Evolutionary conservation across 2,329 filamentous ascomycete genomes (phyloP).

Genomic region (Akanthomyces dipterigenus): DNA sequence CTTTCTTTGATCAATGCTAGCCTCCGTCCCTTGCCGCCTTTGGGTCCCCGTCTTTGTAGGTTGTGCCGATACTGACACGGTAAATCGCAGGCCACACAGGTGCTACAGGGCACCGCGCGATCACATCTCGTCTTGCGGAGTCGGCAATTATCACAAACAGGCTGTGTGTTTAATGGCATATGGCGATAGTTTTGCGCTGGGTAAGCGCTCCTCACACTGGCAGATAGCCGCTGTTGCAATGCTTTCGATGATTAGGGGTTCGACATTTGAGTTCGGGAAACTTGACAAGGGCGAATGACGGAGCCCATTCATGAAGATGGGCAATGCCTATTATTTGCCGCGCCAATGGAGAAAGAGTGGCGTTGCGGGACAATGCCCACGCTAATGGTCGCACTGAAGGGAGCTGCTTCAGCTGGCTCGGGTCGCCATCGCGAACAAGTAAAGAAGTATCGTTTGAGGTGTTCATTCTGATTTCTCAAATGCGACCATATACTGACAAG

Average conservation of each 20-base stretch:
- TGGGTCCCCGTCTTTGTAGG: constrained; percentile 23
- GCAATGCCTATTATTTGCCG: background rate
- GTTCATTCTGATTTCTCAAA: too few species aligned
- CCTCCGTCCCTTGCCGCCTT: constrained; percentile 23
- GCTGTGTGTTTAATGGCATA: constrained; percentile 4
- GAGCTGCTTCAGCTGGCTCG: background rate
- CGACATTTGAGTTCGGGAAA: background rate
- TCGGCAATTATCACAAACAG: constrained; percentile 7
- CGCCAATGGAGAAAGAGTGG: background rate
- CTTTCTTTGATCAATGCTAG: constrained; percentile 23
- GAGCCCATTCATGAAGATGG: too few species aligned
- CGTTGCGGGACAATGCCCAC: background rate
- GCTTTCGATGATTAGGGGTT: too few species aligned
- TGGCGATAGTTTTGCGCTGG: background rate
- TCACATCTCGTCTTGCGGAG: constrained; percentile 28
- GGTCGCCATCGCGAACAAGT: too few species aligned
- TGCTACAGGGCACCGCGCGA: constrained; percentile 23
- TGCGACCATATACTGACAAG: too few species aligned
- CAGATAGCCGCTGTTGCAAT: too few species aligned
- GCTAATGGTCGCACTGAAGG: background rate
- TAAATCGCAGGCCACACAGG: constrained; percentile 21
- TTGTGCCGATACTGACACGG: constrained; percentile 25
- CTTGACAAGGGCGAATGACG: too few species aligned
- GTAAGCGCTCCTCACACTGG: too few species aligned
- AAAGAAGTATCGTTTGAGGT: too few species aligned